A percentile compares a stretch with the other conserved stretches of the same genome.
These are phyloP conservation scores for Clonostachys solani DNA, from an alignment of 2,329 filamentous ascomycete species.

Conservation along the genomic window DNA sequence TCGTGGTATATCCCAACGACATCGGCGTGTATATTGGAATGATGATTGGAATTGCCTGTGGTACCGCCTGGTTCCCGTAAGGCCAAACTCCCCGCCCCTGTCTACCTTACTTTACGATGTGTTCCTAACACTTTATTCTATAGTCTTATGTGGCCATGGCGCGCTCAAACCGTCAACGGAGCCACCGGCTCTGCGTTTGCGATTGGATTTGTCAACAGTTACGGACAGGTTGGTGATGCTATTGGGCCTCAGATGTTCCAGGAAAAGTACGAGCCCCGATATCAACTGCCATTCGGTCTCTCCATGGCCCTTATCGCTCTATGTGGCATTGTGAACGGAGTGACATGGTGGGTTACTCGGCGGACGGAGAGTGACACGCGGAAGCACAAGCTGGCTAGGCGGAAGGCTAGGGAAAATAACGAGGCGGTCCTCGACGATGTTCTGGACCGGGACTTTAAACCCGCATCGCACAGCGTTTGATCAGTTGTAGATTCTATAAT, in stretches of 20 bases:
- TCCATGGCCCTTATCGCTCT: conserved; percentile 37
- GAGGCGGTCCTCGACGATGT: conserved; percentile 38
- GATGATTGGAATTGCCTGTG: conserved; percentile 34
- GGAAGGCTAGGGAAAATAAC: conserved; percentile 30
- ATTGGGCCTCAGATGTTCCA: conserved; percentile 42
- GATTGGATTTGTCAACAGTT: conserved; percentile 44
- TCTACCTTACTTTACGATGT: neutral
- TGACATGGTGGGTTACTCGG: conserved; percentile 40
- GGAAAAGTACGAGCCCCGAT: conserved; percentile 36
- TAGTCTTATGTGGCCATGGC: conserved; percentile 44
- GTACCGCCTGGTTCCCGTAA: conserved; percentile 34
- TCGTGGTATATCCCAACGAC: conserved; percentile 37
- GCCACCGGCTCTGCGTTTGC: conserved; percentile 44
- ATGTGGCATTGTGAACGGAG: conserved; percentile 31
- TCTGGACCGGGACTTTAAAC: conserved; percentile 13
- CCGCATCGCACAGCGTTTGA: neutral
- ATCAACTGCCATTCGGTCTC: conserved; percentile 33
- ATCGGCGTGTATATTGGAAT: conserved; percentile 42
- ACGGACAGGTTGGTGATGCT: conserved; percentile 43
- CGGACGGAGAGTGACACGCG: conserved; percentile 38
- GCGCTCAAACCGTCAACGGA: conserved; percentile 37
- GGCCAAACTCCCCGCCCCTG: neutral
- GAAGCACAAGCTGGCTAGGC: conserved; percentile 32
- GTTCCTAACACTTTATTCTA: neutral
- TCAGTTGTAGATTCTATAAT: too few relatives aligned